Evolutionary conservation across 805 yeast genomes (phyloP).

Genomic region (Hanseniaspora mollemarum): DNA sequence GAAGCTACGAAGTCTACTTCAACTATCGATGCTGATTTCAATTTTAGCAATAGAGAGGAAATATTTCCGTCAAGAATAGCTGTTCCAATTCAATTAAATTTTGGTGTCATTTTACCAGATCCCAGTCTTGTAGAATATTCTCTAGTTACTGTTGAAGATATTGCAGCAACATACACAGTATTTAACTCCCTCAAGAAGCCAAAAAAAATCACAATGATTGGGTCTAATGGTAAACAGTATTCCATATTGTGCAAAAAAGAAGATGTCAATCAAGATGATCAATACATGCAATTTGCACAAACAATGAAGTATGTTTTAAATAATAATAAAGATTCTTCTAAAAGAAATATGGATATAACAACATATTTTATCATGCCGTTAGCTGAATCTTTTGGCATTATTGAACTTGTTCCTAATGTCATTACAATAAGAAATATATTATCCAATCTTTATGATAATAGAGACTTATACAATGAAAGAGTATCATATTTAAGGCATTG

Average conservation of each 20-base stretch:
- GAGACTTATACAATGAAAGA: conserved; percentile 29
- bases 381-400: conserved; percentile 75
- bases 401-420: conserved; percentile 78
- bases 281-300: conserved; percentile 78
- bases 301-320: conserved; percentile 66
- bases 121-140: conserved; percentile 24
- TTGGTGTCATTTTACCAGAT: conserved; percentile 51
- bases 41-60: conserved; percentile 8
- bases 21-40: conserved; percentile 12
- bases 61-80: conserved; percentile 44
- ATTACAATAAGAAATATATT: conserved; percentile 58
- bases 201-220: conserved; percentile 58
- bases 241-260: conserved; percentile 76
- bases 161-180: conserved; percentile 54
- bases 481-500: conserved; percentile 18
- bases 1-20: conserved; percentile 12
- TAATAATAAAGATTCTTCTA: conserved; percentile 58
- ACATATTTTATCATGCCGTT: conserved; percentile 84
- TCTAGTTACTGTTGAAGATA: conserved; percentile 25
- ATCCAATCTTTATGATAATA: conserved; percentile 33
- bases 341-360: conserved; percentile 56
- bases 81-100: conserved; percentile 61
- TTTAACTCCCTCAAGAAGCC: conserved; percentile 82
- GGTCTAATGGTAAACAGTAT: conserved; percentile 66
- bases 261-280: conserved; percentile 90